These are phyloP conservation scores for Rugonectria rugulosa DNA, from an alignment of 2,329 filamentous ascomycete genomes.

Conservation along the genomic window DNA sequence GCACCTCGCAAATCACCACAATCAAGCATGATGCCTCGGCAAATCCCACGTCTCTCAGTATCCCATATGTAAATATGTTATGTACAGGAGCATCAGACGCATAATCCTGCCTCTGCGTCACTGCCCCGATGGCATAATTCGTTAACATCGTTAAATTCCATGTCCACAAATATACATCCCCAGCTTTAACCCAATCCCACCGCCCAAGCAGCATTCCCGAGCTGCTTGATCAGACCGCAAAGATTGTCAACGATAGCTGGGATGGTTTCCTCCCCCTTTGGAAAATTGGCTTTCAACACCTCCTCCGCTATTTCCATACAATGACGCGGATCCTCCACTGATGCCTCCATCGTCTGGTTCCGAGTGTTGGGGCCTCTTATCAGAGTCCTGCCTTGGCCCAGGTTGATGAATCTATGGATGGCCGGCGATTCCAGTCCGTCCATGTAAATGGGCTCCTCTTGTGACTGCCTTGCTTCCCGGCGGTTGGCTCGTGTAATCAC, in stretches of 20 bases:
- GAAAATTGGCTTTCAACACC: constrained; percentile 62
- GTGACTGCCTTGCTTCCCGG: constrained; percentile 41
- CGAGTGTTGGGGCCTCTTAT: constrained; percentile 49
- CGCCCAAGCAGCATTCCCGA: constrained; percentile 59
- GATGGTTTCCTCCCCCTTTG: constrained; percentile 49
- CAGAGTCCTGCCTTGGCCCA: constrained; percentile 62
- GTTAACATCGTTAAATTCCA: neutral
- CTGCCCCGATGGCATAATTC: neutral
- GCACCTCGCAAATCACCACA: no score
- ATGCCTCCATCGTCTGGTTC: constrained; percentile 45
- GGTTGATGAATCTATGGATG: constrained; percentile 63
- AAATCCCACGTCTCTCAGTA: neutral
- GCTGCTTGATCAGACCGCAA: constrained; percentile 67
- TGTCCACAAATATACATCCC: neutral
- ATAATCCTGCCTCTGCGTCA: no score
- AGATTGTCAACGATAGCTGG: constrained; percentile 74
- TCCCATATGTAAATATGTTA: no score
- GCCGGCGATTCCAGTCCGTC: constrained; percentile 63
- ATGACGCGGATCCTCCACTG: constrained; percentile 62
- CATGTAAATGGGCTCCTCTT: constrained; percentile 58
- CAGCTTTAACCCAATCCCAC: constrained; percentile 42
- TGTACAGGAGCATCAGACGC: no score
- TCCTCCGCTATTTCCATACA: constrained; percentile 67
- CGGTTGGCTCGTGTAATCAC: constrained; percentile 58
- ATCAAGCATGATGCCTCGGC: no score